These are phyloP conservation scores for Thamnidium elegans DNA, from an alignment of 192 early-diverging fungal genomes.

Conservation along the genomic window DNA sequence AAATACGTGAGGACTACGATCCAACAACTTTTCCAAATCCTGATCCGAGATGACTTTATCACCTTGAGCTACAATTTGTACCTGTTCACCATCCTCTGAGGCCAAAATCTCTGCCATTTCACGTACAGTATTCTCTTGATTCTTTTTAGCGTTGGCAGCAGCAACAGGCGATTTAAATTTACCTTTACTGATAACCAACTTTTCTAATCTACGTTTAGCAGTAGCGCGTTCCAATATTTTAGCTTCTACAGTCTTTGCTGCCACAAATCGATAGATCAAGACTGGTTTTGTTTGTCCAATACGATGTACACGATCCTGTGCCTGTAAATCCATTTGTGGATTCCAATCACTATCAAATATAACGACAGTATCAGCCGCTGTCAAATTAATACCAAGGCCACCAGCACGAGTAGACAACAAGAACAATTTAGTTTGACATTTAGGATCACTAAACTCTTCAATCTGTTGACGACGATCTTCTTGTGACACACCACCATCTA, in stretches of 20 bases:
- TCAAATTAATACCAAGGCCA: conserved; percentile 96
- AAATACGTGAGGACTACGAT: conserved; percentile 51
- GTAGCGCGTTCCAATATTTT: conserved; percentile 79
- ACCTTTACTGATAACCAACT: conserved; percentile 92
- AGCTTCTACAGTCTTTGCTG: conserved; percentile 80
- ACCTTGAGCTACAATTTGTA: conserved; percentile 53
- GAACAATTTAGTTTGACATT: conserved; percentile 66
- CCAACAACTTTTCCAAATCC: conserved; percentile 53
- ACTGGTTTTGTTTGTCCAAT: conserved; percentile 95
- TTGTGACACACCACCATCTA: conserved; percentile 84
- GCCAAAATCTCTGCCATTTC: conserved; percentile 75
- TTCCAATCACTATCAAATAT: conserved; percentile 98
- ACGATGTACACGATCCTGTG: conserved; percentile 93
- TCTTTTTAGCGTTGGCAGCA: conserved; percentile 11
- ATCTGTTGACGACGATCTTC: conserved; percentile 79
- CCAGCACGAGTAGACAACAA: conserved; percentile 94
- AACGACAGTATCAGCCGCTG: conserved; percentile 93
- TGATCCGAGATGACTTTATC: conserved; percentile 57
- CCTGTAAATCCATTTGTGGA: conserved; percentile 97
- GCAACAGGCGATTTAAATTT: conserved; percentile 59
- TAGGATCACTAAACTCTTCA: conserved; percentile 69
- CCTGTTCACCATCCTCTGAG: conserved; percentile 68
- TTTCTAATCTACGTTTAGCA: conserved; percentile 86
- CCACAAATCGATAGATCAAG: conserved; percentile 85
- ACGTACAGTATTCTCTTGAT: conserved; percentile 47